These are phyloP conservation scores for Aspergillus transmontanensis DNA, from an alignment of 2,329 filamentous ascomycete species.

Conservation along the genomic window DNA sequence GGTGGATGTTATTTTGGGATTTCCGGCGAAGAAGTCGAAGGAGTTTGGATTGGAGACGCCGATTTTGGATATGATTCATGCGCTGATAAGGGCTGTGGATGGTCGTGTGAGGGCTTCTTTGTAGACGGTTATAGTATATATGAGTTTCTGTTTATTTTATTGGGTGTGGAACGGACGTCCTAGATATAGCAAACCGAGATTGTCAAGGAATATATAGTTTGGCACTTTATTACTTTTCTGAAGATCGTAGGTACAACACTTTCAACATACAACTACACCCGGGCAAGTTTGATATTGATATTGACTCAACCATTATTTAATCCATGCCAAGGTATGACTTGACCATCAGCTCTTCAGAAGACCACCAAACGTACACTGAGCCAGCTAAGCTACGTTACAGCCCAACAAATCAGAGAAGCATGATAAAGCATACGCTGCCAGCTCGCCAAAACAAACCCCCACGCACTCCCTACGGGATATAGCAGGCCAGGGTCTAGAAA, in stretches of 20 bases:
- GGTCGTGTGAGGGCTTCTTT: constrained; percentile 8
- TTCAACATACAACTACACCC: background rate
- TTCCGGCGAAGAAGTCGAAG: constrained; percentile 42
- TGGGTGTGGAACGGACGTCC: background rate
- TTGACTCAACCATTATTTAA: background rate
- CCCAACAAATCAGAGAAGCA: too few species aligned
- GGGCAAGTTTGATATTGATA: background rate
- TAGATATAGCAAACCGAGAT: background rate
- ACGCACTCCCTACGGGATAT: background rate
- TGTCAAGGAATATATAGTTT: background rate
- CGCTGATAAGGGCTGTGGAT: constrained; percentile 33
- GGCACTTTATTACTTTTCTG: background rate
- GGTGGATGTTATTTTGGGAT: constrained; percentile 51
- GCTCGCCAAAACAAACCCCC: background rate
- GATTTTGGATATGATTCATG: constrained; percentile 43
- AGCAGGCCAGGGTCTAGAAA: background rate
- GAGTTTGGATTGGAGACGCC: constrained; percentile 45
- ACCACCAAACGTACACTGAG: background rate
- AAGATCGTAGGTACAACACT: too few species aligned
- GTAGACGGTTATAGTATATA: background rate
- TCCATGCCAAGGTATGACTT: background rate
- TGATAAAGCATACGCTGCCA: too few species aligned
- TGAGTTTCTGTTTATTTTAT: background rate
- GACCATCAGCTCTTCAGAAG: background rate
- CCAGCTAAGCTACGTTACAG: too few species aligned